Base-by-base conservation (phyloP, 202 grass and related monocot genomes). In the Cymbopogon flexuosus region DNA sequence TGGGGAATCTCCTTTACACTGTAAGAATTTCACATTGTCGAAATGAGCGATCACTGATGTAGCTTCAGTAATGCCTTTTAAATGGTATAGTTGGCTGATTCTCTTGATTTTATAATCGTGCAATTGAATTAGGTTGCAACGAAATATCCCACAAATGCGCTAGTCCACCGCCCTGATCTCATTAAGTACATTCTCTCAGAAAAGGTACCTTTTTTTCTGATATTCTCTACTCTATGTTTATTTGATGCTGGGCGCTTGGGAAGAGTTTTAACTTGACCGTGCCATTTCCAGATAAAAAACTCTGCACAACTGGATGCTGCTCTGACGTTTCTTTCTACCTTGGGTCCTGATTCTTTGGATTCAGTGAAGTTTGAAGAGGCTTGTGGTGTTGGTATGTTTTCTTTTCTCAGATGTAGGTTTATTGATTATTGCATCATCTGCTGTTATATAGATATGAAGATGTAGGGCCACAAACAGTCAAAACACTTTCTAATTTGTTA, bases 1-100 rank as follows among this genome's bases (percentile, higher is more conserved):
- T 94, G 18, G 95, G 95, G 33, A 98, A 93, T 59, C 92, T 93
- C 76, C 92, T 98, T 21, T 94, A 94, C 24, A 82, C 70, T 65
- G 95, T 98, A 87, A 80, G 40, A 31, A 61, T 7, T 70, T 59
- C 47, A 67, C 14, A 49, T 23, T 71, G 24, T 49, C 29, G 68
- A 71, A 49, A 31, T 71, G 68, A 11, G 6, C 30, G 23, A 30
- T 70, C 22, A 15, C 13, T 29, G 42, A 47, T 47, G 13, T 71
- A 30, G 43, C 14, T 30, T n/a, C 8, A 1, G 23, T 5, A 13
- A 10, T 47, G 13, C 24, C 13, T 10, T 71, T 31, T 49, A 18
- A 30, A 71, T 18, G 30, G 23, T 31, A 18, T 31, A 18, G 29
- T 31, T 71, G 42, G 22, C 7, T 27, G 16, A 31, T 31, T 7